Conservation (phyloP, 495 filamentous ascomycete species). For the Acidiella bohemica region DNA sequence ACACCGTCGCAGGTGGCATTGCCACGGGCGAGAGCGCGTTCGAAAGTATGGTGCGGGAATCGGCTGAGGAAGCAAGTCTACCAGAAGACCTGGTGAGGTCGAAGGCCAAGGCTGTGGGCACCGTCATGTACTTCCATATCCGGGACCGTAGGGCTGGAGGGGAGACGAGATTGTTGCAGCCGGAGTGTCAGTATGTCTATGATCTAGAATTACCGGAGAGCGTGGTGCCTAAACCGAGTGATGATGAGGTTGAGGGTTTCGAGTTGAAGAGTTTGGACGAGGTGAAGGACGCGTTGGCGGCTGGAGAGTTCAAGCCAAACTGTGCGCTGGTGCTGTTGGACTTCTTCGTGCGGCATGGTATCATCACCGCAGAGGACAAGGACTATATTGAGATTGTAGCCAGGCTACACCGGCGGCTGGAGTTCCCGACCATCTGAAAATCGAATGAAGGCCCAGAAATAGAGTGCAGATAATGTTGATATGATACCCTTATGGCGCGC, state of each 20-base stretch:
- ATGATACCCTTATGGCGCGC: conserved; percentile 8
- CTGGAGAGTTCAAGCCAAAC: conserved; percentile 84
- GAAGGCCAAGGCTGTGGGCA: conserved; percentile 45
- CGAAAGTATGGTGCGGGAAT: conserved; percentile 73
- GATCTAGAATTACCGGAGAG: conserved; percentile 64
- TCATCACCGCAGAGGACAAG: conserved; percentile 73
- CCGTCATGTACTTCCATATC: conserved; percentile 73
- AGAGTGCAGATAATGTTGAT: not conserved
- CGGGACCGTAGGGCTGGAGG: conserved; percentile 67
- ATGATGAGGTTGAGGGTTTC: conserved; percentile 83
- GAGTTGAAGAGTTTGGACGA: conserved; percentile 60
- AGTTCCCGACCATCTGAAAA: conserved; percentile 53
- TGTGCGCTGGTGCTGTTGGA: conserved; percentile 72
- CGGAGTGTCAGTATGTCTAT: conserved; percentile 84
- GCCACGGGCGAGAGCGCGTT: conserved; percentile 61
- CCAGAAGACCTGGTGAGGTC: conserved; percentile 53
- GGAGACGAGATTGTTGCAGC: conserved; percentile 76
- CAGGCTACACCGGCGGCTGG: conserved; percentile 63
- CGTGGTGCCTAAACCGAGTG: conserved; percentile 57
- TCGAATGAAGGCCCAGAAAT: not conserved
- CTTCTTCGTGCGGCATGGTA: conserved; percentile 80
- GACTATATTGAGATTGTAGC: conserved; percentile 65
- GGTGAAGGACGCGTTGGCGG: conserved; percentile 53
- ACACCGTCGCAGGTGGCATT: conserved; percentile 85
- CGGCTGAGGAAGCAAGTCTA: conserved; percentile 79